Evolutionary conservation across 1,284 basidiomycete genomes (phyloP).

Genomic region (Leucoagaricus sp.): DNA sequence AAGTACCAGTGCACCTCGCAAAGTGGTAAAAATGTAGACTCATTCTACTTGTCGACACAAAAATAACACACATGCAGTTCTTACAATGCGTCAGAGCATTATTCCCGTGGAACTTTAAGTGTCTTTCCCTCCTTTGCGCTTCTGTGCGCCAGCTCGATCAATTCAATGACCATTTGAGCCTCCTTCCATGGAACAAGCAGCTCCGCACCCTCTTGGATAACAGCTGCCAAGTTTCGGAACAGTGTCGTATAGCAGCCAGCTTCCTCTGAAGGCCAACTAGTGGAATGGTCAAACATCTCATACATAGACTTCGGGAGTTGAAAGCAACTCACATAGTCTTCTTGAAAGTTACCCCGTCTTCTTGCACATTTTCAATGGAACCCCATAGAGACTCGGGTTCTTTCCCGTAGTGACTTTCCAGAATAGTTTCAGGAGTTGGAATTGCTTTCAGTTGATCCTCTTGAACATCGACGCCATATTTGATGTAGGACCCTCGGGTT

Average conservation of each 20-base stretch:
- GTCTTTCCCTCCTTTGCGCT: slow-evolving; percentile 60
- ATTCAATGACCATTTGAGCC: slow-evolving; percentile 67
- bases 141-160: slow-evolving; percentile 70
- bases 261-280: slow-evolving; percentile 65
- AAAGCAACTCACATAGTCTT: slow-evolving; percentile 44
- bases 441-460: slow-evolving; percentile 70
- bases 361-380: slow-evolving; percentile 53
- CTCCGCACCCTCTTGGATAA: slow-evolving; percentile 55
- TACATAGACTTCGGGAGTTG: not conserved
- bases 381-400: slow-evolving; percentile 67
- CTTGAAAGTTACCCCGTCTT: slow-evolving; percentile 46
- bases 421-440: slow-evolving; percentile 46
- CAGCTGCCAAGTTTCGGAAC: slow-evolving; percentile 65
- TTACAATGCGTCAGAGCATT: no score
- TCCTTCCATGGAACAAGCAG: slow-evolving; percentile 71
- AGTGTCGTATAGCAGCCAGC: slow-evolving; percentile 61
- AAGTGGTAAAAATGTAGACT: no score
- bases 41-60: no score
- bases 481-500: slow-evolving; percentile 70
- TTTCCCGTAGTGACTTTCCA: slow-evolving; percentile 47
- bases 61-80: no score
- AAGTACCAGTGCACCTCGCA: no score
- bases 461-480: slow-evolving; percentile 79
- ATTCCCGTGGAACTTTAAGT: slow-evolving; percentile 30
- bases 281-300: slow-evolving; percentile 18